Evolutionary conservation across 2,329 filamentous ascomycete species (phyloP).

Genomic region (Sarocladium strictum): DNA sequence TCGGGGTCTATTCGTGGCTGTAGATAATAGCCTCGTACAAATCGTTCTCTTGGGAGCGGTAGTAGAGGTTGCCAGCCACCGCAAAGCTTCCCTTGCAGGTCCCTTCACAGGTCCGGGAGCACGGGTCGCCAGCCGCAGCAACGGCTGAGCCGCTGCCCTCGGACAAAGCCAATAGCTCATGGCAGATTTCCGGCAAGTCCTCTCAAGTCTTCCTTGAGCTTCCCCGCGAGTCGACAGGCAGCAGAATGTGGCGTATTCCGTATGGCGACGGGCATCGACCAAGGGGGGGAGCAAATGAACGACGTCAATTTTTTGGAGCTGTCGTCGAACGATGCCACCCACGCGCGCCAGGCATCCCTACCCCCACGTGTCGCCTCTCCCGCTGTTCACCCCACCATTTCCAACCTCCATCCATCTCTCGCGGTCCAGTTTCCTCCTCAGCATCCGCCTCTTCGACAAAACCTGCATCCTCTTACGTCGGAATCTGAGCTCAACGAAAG

Average conservation of each 20-base stretch:
- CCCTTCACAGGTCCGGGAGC: background rate
- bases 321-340: background rate
- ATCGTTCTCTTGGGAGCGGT: background rate
- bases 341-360: constrained; percentile 1
- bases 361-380: constrained; percentile 6
- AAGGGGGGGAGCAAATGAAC: background rate
- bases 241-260: background rate
- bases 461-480: background rate
- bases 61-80: background rate
- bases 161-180: constrained; percentile 10
- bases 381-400: background rate
- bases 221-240: background rate
- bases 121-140: background rate
- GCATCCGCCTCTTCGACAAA: background rate
- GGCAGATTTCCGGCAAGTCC: background rate
- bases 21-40: background rate
- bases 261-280: no score
- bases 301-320: background rate
- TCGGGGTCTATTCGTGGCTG: background rate
- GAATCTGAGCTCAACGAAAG: background rate
- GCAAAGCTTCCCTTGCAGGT: background rate
- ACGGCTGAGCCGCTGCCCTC: background rate
- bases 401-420: background rate
- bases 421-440: background rate
- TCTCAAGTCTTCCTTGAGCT: background rate